These are phyloP conservation scores for Echinochloa phyllopogon DNA, from an alignment of 176 grass and related monocot species.

Conservation along the genomic window DNA sequence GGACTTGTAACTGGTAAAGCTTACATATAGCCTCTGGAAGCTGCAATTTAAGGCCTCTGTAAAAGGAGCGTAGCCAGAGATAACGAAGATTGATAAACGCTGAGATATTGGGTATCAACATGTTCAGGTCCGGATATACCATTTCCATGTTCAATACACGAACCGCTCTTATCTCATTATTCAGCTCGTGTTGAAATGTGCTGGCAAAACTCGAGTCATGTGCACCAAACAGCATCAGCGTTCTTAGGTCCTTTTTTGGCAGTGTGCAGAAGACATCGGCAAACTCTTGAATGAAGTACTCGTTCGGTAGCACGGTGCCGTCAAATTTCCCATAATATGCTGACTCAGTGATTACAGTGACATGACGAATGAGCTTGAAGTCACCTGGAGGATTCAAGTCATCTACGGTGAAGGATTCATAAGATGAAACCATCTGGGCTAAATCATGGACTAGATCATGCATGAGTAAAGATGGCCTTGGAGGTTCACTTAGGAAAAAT, in stretches of 20 bases:
- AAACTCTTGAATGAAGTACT: not conserved
- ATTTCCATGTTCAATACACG: not conserved
- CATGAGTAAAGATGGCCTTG: not conserved
- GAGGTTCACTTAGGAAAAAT: constrained; percentile 14
- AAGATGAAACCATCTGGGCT: constrained; percentile 10
- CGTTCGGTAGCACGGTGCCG: not conserved
- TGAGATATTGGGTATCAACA: not conserved
- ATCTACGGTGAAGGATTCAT: constrained; percentile 28
- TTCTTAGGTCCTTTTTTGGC: not conserved
- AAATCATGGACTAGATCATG: constrained; percentile 20
- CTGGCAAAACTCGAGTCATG: not conserved
- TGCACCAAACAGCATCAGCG: not conserved
- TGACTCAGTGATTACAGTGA: not conserved
- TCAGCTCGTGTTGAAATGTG: not conserved
- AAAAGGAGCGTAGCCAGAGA: constrained; percentile 1
- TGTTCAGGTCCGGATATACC: not conserved
- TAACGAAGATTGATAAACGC: constrained; percentile 42
- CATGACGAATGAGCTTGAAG: not conserved
- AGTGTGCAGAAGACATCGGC: not conserved
- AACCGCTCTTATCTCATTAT: not conserved
- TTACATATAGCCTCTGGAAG: constrained; percentile 18
- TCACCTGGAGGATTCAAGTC: not conserved
- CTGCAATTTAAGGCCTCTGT: not conserved
- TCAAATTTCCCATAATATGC: not conserved
- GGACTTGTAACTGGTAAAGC: constrained; percentile 18